Base-by-base conservation (phyloP, 1,284 basidiomycete species). In the Ceratobasidium sp. region DNA sequence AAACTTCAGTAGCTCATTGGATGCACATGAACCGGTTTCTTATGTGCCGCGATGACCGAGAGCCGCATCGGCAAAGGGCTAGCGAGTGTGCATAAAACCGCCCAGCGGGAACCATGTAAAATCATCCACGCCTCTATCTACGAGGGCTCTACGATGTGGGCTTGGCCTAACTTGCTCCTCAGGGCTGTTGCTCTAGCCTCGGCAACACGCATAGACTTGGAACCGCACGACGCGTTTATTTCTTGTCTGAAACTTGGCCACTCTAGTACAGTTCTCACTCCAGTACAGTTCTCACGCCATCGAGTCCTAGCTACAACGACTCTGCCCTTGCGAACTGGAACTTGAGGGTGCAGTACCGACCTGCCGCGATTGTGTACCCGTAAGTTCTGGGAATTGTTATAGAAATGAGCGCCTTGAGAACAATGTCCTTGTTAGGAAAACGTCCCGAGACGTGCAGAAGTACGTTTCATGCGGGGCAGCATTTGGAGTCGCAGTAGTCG, bases 281-380 rank as follows among this genome's bases (percentile, higher is more conserved):
- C 51, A 53, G 53, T 1, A 63, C 53, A 1, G 40, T 68, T 44
- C 39, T 68, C 12, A 56, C 40, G 9, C 64, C 75, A 39, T 46
- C 64, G 10, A 68, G 64, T 20, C 44, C 75, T 46, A 26, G 10
- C 13, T 77, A 77, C 20, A 53, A 40, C 33, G n/a, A 46, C 26
- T 15, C 63, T 12, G 39, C 53, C 7, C 63, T n/a, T 33, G 64
- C 66, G 26, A 69, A 69, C 5, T 79, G 78, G 67, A 81, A 81
- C 64, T 51, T 63, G 23, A 61, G 80, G 42, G 42, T 80, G 20
- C 44, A 60, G 18, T 80, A 70, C 49, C 39, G 44, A 23, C 80
- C 80, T 7, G 79, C 79, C 12, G 79, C 80, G 13, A 78, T 81
- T 55, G 80, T 66, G 20, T 81, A 79, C 51, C 79, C 80, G 77